Conservation (phyloP, 768 basidiomycete genomes). For the Tulasnella sp. region DNA sequence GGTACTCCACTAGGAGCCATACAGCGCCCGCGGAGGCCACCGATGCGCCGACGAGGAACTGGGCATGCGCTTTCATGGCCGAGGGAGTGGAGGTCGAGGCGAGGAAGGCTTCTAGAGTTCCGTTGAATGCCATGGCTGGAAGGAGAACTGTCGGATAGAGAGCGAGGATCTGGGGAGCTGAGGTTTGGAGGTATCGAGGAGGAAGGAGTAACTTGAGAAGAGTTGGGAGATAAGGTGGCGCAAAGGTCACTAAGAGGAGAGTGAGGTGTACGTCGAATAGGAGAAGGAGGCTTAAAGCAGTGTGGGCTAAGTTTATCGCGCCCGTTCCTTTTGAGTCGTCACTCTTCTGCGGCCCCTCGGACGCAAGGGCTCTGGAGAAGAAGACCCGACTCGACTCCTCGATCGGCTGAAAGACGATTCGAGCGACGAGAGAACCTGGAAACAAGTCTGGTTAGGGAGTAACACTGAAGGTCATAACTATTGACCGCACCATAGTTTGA, state of each 20-base stretch:
- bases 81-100: conserved; percentile 61
- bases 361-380: conserved; percentile 61
- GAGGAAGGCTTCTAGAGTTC: conserved; percentile 85
- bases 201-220: conserved; percentile 62
- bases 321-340: background rate
- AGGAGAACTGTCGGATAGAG: conserved; percentile 78
- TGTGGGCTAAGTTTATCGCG: background rate
- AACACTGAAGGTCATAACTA: background rate
- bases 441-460: background rate
- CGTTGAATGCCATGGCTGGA: conserved; percentile 84
- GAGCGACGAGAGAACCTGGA: conserved; percentile 81
- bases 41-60: conserved; percentile 77
- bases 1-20: conserved; percentile 38
- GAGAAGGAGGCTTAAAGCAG: conserved; percentile 41
- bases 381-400: conserved; percentile 88
- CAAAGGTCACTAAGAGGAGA: conserved; percentile 65
- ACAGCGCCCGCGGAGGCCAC: conserved; percentile 51
- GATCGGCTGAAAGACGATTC: conserved; percentile 89
- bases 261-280: conserved; percentile 62
- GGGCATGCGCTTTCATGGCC: conserved; percentile 58
- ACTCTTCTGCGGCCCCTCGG: background rate
- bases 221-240: conserved; percentile 64
- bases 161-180: conserved; percentile 66
- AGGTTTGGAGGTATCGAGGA: conserved; percentile 49
- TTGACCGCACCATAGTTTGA: conserved; percentile 73